Conservation (phyloP, 208 protist genomes). For the Angomonas deanei region DNA sequence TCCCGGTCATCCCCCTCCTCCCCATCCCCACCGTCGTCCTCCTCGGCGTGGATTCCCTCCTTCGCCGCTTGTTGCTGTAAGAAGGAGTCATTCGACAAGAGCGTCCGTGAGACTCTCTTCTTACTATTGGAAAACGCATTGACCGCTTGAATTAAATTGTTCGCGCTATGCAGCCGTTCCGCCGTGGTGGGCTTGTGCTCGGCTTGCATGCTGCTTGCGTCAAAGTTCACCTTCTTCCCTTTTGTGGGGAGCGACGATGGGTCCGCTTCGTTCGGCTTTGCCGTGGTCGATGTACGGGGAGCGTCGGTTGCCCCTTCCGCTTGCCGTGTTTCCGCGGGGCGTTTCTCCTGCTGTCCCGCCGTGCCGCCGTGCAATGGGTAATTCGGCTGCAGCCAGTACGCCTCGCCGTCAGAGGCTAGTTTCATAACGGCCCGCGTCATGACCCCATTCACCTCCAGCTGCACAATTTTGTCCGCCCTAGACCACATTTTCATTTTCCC, state of each 20-base stretch:
- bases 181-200: not conserved
- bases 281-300: not conserved
- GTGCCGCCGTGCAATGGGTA: constrained; percentile 5
- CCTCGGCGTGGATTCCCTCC: not conserved
- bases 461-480: constrained; percentile 86
- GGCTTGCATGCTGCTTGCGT: not conserved
- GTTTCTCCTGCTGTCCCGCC: no score
- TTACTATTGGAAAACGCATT: not conserved
- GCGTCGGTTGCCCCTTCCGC: not conserved
- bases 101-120: not conserved
- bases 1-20: not conserved
- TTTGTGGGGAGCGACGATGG: not conserved
- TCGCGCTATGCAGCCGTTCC: not conserved
- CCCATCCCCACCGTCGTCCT: not conserved
- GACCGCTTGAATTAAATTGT: not conserved
- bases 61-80: not conserved
- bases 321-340: no score
- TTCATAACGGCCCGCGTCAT: constrained; percentile 92
- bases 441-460: constrained; percentile 93
- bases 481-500: constrained; percentile 92
- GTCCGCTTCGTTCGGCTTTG: not conserved
- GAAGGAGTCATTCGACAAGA: not conserved
- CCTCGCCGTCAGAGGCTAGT: constrained; percentile 91
- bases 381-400: constrained; percentile 86
- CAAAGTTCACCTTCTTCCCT: constrained; percentile 4